Conservation (phyloP, 495 filamentous ascomycete species). For the Cercophora scortea region DNA sequence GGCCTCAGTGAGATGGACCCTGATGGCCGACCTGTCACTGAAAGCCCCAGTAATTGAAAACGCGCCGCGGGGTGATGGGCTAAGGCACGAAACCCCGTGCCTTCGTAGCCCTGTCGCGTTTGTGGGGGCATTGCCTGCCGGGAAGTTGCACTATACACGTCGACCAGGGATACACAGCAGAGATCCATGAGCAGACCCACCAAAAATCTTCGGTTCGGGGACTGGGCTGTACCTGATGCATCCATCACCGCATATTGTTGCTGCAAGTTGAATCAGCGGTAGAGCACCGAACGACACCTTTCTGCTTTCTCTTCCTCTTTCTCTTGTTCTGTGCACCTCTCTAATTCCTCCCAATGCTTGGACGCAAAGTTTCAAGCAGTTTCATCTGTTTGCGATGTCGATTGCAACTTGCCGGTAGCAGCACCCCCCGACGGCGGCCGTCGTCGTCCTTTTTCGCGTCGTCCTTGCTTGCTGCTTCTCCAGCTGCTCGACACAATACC, state of each 20-base stretch:
- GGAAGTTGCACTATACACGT: too few relatives aligned
- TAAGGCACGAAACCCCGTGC: too few relatives aligned
- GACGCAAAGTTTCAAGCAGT: conserved; percentile 23
- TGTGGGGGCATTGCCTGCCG: conserved; percentile 15
- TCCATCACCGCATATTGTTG: too few relatives aligned
- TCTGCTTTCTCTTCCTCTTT: not conserved
- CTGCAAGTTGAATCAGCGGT: too few relatives aligned
- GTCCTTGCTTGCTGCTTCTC: not conserved
- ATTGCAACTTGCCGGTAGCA: conserved; percentile 16
- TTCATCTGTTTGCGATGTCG: conserved; percentile 45
- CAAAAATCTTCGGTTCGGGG: conserved; percentile 12
- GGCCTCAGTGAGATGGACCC: too few relatives aligned
- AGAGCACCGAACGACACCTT: not conserved
- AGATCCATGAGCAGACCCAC: conserved; percentile 13
- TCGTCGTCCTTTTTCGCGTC: not conserved
- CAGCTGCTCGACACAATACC: not conserved
- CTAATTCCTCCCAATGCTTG: conserved; percentile 27
- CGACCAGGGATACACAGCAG: too few relatives aligned
- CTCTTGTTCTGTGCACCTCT: not conserved
- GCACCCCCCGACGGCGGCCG: not conserved
- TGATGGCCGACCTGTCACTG: not conserved
- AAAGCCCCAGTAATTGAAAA: not conserved
- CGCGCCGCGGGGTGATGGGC: too few relatives aligned
- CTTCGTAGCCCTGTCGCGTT: conserved; percentile 5
- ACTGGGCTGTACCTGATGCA: not conserved